Base-by-base conservation (phyloP, 192 early-diverging fungal species). In the Umbelopsis vinacea region DNA sequence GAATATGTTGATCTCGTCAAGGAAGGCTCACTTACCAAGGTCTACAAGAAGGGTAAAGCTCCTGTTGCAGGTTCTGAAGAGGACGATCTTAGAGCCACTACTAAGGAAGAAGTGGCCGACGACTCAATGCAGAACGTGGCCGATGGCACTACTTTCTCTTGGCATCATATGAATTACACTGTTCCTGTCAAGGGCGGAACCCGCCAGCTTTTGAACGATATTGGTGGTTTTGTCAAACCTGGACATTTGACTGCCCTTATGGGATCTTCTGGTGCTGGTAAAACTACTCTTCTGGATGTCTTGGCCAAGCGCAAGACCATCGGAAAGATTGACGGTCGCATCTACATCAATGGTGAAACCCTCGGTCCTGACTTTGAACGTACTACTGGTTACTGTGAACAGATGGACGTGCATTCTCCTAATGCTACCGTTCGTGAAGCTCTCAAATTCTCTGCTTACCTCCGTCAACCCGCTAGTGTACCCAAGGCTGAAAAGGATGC, bases 181-280 rank as follows among this genome's bases (percentile, higher is more conserved):
- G 86, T 90, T 26, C 68, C 76, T 47, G 70, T 76, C 35, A 80
- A 78, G 29, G 85, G 81, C 57, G 87, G 83, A 48, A 71, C 80
- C 37, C 81, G 72, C 22, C 80, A 86, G 75, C 72, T 94, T 14
- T 79, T 94, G 37, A 79, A 90, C 75, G 76, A 83, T 63, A 85
- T 92, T n/a, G 82, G 75, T 24, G 92, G 94, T 46, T 91, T 87
- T 60, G 88, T 92, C 53, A 85, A 84, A 53, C 91, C 92, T 9
- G 94, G 94, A 54, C 85, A 86, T 21, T 85, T 96, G 85, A 93
- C 92, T 19, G 91, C 91, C 19, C 81, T 96, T 33, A 95, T 96
- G 91, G 92, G 92, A 48, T 84, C 85, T 22, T 86, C 87, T 23
- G 88, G 88, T 72, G 86, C 88, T 46, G 92, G 92, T 73, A 94